Evolutionary conservation across 2,329 filamentous ascomycete species (phyloP), one percentile per base, ranked within the genome.

Genomic region (Nakataea oryzae): DNA sequence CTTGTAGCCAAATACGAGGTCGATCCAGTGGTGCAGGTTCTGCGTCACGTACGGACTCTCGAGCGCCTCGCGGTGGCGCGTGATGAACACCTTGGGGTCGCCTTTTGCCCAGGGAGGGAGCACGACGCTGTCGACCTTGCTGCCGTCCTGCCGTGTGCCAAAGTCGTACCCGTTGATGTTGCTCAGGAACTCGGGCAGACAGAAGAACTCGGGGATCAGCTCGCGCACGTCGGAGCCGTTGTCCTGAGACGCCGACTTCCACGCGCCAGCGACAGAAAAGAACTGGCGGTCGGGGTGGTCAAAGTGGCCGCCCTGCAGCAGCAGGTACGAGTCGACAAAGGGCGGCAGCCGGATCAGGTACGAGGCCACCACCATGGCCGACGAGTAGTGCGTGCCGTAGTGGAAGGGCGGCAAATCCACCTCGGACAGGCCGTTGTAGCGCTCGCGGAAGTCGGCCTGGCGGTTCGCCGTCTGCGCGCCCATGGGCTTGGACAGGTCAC

Each of bases 381-480:
- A 97, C 1, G 95, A 97, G 73, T 99, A 99, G 72, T 99, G 96
- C 0, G 96, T 99, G 24, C 95, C 95, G 68, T 97, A 99, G 72
- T 99, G 95, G 72, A 97, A 99, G 0, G 95, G 90, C 0, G 90
- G 88, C 57, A 96, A 93, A 9, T 88, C 91, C 80, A 99, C 96
- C 71, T 97, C 95, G 0, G 88, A 88, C 72, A 99, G 88, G 21
- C 91, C 90, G 67, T 87, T 86, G 72, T 96, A 97, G 32, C 92
- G 86, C 68, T 96, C 90, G 60, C 86, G 83, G 69, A 95, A 96
- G 8, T 92, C 90, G 0, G 84, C 79, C 66, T 96, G 89, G 66
- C 93, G 84, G 62, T 85, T 81, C 0, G 82, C 77, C 1, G 88
- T 91, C 72, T 99, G 95, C 17, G 91, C 93, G 4, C 95, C 96